A percentile compares a stretch with the other conserved stretches of the same genome.
Conservation (phyloP, 2,329 filamentous ascomycete species). For the Capronia epimyces region DNA sequence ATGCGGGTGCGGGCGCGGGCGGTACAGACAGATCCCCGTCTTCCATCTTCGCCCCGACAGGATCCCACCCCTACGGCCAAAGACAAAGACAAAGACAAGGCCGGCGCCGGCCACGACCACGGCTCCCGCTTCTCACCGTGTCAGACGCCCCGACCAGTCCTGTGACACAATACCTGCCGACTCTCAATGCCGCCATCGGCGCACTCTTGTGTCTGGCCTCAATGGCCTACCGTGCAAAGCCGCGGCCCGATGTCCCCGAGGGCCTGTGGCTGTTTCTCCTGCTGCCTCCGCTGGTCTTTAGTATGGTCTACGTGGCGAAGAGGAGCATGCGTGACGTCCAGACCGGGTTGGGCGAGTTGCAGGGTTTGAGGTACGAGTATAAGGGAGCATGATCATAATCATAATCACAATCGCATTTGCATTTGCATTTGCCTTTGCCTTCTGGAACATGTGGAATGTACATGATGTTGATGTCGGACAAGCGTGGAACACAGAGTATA, state of each 20-base stretch:
- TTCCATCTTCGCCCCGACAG: slow-evolving; percentile 2
- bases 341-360: slow-evolving; percentile 21
- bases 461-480: too few relatives aligned
- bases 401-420: too few relatives aligned
- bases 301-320: slow-evolving; percentile 23
- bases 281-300: slow-evolving; percentile 24
- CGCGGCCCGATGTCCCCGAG: slow-evolving; percentile 12
- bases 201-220: slow-evolving; percentile 18
- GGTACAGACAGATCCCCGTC: neutral
- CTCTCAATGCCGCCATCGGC: slow-evolving; percentile 22
- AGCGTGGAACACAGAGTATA: too few relatives aligned
- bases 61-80: neutral
- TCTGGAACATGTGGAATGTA: too few relatives aligned
- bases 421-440: too few relatives aligned
- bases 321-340: slow-evolving; percentile 26
- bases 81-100: neutral
- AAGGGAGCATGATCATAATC: slow-evolving; percentile 31
- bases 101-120: neutral
- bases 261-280: slow-evolving; percentile 28
- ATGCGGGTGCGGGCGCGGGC: slow-evolving; percentile 1
- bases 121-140: slow-evolving; percentile 1
- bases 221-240: slow-evolving; percentile 10
- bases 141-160: slow-evolving; percentile 14
- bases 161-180: slow-evolving; percentile 19
- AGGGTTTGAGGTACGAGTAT: slow-evolving; percentile 27